Percentiles rank a stretch among this genome's conserved stretches.
Conservation (phyloP, 192 early-diverging fungal genomes). For the Umbelopsis sp. region DNA sequence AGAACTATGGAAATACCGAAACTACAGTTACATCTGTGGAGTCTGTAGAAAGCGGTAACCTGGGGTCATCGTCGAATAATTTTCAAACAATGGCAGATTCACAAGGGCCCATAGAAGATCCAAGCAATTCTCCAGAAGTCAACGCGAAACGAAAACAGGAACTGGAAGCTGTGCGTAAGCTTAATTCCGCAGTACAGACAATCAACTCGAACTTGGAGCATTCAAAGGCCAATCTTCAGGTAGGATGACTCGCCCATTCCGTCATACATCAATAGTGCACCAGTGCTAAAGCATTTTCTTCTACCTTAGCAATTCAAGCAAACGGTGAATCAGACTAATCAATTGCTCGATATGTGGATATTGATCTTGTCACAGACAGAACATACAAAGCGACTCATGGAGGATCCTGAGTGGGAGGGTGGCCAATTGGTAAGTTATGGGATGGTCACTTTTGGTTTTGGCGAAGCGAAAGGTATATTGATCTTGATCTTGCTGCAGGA, state of each 20-base stretch:
- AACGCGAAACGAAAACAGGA: constrained; percentile 20
- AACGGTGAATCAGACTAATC: constrained; percentile 56
- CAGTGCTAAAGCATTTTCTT: neutral
- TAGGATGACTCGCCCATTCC: neutral
- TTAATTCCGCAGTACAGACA: constrained; percentile 16
- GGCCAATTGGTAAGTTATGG: constrained; percentile 32
- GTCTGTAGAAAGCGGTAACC: neutral
- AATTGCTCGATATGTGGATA: constrained; percentile 56
- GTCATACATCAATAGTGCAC: neutral
- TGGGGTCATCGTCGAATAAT: neutral
- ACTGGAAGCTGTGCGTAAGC: constrained; percentile 13
- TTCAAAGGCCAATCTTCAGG: constrained; percentile 8
- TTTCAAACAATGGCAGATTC: constrained; percentile 8
- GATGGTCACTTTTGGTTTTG: neutral
- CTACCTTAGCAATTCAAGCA: constrained; percentile 45
- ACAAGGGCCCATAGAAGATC: constrained; percentile 24
- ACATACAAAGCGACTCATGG: constrained; percentile 51
- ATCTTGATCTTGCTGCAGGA: neutral
- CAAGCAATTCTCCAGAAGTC: constrained; percentile 13
- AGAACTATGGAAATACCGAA: neutral
- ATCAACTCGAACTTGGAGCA: constrained; percentile 23
- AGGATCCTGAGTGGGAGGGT: constrained; percentile 52
- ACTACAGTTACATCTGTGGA: neutral
- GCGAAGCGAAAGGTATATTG: neutral
- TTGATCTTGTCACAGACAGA: constrained; percentile 53